These are phyloP conservation scores for Tylopilus sp. DNA, from an alignment of 768 basidiomycete genomes.

Conservation along the genomic window DNA sequence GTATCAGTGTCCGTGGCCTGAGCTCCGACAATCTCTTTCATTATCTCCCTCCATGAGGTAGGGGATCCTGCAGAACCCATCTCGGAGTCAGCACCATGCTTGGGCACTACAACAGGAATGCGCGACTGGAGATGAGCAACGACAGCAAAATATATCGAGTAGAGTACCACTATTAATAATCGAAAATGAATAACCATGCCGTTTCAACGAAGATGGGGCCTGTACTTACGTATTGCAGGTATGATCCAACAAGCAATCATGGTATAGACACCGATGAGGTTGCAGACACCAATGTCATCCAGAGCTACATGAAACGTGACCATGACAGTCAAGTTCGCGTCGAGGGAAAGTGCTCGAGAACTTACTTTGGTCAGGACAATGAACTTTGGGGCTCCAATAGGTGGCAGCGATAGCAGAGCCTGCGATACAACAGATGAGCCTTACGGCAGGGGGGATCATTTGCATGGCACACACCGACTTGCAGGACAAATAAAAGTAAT, in stretches of 20 bases:
- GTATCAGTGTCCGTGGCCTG: background rate
- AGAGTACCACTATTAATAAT: constrained; percentile 39
- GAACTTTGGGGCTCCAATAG: constrained; percentile 40
- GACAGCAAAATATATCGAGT: constrained; percentile 39
- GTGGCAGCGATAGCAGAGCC: constrained; percentile 44
- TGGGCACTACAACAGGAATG: constrained; percentile 16
- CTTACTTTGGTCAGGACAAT: constrained; percentile 44
- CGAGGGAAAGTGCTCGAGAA: background rate
- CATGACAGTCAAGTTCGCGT: background rate
- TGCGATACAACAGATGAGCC: constrained; percentile 13
- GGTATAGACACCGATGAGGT: constrained; percentile 46
- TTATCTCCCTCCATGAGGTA: constrained; percentile 2
- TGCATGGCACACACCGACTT: constrained; percentile 39
- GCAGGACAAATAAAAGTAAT: constrained; percentile 41
- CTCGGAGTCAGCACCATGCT: constrained; percentile 18
- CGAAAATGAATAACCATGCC: constrained; percentile 5
- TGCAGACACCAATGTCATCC: constrained; percentile 44
- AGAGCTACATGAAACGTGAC: constrained; percentile 27
- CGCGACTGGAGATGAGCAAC: constrained; percentile 36
- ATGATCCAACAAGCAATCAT: constrained; percentile 51
- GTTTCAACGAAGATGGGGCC: background rate
- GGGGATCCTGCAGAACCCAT: constrained; percentile 7
- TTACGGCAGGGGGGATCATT: background rate
- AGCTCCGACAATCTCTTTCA: background rate
- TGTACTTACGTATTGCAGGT: constrained; percentile 46